A percentile compares a stretch with the other conserved stretches of the same genome.
These are phyloP conservation scores for Penstemon newberryi DNA, from an alignment of 257 asterid genomes.

Conservation along the genomic window DNA sequence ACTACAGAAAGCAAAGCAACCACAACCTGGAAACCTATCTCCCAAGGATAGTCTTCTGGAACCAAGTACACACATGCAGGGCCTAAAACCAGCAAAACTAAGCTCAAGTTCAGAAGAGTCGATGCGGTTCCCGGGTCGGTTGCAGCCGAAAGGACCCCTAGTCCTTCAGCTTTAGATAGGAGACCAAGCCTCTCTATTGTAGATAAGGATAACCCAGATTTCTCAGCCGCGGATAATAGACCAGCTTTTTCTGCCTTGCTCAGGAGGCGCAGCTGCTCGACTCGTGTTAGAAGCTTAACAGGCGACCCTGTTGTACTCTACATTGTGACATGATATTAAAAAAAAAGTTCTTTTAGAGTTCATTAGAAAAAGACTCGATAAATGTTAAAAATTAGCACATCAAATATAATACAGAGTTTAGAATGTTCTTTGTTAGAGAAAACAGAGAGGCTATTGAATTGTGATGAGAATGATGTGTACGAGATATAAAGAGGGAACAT, in stretches of 20 bases:
- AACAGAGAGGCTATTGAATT: no score
- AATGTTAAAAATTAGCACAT: no score
- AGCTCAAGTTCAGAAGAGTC: conserved; percentile 52
- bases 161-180: conserved; percentile 78
- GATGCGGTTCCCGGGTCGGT: conserved; percentile 75
- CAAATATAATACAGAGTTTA: no score
- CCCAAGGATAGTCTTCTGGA: conserved; percentile 86
- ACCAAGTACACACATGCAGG: conserved; percentile 69
- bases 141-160: conserved; percentile 88
- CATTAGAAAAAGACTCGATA: no score
- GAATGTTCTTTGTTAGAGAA: no score
- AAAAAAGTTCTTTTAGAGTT: no score
- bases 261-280: conserved; percentile 81
- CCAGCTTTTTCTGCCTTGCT: conserved; percentile 95
- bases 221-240: conserved; percentile 85
- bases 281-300: conserved; percentile 77
- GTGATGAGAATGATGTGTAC: no score
- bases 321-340: neutral
- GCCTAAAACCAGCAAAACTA: conserved; percentile 55
- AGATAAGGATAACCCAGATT: conserved; percentile 69
- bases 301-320: conserved; percentile 45
- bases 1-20: conserved; percentile 56
- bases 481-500: no score
- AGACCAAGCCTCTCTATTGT: conserved; percentile 77
- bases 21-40: conserved; percentile 63